These are phyloP conservation scores for Termitomyces sp. DNA, from an alignment of 768 basidiomycete species.

Conservation along the genomic window DNA sequence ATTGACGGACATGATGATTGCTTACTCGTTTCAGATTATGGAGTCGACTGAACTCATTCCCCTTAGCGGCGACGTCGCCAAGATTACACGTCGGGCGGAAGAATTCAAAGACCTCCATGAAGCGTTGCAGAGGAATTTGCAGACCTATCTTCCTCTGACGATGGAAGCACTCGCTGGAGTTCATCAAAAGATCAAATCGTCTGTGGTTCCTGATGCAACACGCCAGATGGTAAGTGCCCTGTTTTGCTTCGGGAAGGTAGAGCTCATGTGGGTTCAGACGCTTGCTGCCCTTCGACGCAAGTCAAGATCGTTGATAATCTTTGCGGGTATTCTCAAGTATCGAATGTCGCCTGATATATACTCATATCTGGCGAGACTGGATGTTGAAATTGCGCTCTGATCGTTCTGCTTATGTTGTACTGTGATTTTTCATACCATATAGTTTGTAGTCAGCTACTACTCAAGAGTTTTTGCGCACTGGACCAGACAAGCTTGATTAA, in stretches of 20 bases:
- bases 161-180: conserved; percentile 90
- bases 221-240: conserved; percentile 61
- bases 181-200: conserved; percentile 71
- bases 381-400: conserved; percentile 80
- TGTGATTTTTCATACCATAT: background rate
- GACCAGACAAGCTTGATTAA: background rate
- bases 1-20: background rate
- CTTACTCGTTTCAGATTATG: conserved; percentile 52
- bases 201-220: conserved; percentile 65
- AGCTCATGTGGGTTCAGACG: conserved; percentile 36
- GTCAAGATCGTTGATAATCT: conserved; percentile 82
- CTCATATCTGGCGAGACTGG: conserved; percentile 77
- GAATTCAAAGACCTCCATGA: conserved; percentile 88
- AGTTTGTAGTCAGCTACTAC: background rate
- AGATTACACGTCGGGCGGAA: conserved; percentile 81
- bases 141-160: conserved; percentile 79
- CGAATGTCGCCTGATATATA: conserved; percentile 89
- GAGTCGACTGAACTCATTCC: conserved; percentile 87
- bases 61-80: conserved; percentile 76
- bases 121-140: conserved; percentile 83
- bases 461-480: background rate
- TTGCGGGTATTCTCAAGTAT: conserved; percentile 84
- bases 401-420: background rate
- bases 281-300: conserved; percentile 67
- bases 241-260: conserved; percentile 3